These are phyloP conservation scores for Elasticomyces elasticus DNA, from an alignment of 495 filamentous ascomycete genomes.

Conservation along the genomic window DNA sequence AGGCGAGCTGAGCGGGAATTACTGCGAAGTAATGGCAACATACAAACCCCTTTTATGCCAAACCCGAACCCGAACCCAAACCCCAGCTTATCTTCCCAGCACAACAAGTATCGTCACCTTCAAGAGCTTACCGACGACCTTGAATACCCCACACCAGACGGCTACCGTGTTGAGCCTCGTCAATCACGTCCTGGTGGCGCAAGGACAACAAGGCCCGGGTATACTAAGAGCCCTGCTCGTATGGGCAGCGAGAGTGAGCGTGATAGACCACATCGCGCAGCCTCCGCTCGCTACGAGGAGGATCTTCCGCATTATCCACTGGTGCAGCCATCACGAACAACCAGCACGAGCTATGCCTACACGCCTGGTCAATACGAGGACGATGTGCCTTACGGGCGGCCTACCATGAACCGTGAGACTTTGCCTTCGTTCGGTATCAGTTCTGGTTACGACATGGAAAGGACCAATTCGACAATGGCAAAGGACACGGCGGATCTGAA, in stretches of 20 bases:
- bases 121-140: slow-evolving; percentile 11
- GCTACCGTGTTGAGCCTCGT: slow-evolving; percentile 6
- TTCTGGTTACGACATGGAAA: slow-evolving; percentile 7
- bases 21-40: too few relatives aligned
- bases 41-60: too few relatives aligned
- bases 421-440: not conserved
- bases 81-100: too few relatives aligned
- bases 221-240: slow-evolving; percentile 12
- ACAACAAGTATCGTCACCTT: slow-evolving; percentile 1
- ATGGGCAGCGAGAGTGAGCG: slow-evolving; percentile 1
- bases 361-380: not conserved
- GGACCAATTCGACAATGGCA: too few relatives aligned
- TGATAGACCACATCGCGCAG: not conserved
- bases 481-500: too few relatives aligned
- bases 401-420: slow-evolving; percentile 5
- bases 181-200: not conserved
- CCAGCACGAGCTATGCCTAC: slow-evolving; percentile 13
- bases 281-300: slow-evolving; percentile 1
- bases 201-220: not conserved
- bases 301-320: not conserved
- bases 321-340: not conserved
- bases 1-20: not conserved
- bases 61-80: too few relatives aligned
- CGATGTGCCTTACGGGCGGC: not conserved
- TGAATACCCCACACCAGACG: slow-evolving; percentile 14